phyloP scores from a whole-genome alignment of 2,329 filamentous ascomycete species.

The Hawksworthiomyces lignivorus region DNA sequence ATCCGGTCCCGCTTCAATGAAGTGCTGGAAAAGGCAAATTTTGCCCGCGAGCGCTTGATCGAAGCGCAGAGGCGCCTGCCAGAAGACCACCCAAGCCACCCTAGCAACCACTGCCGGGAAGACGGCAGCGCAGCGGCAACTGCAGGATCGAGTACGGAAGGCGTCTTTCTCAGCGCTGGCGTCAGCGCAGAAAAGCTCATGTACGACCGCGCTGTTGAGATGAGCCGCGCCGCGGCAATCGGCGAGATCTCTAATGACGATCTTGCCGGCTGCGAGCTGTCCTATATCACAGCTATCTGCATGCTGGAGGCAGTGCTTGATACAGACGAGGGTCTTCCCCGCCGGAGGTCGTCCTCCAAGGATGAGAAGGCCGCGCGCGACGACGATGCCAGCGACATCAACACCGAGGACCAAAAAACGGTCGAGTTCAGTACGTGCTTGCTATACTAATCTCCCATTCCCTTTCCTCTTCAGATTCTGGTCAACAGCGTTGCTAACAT shows the following conservation, averaged over 20 bases:
- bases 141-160: constrained; percentile 56
- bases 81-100: constrained; percentile 77
- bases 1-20: constrained; percentile 92
- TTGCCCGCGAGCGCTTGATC: constrained; percentile 80
- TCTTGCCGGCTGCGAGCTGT: constrained; percentile 78
- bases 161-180: constrained; percentile 76
- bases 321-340: constrained; percentile 55
- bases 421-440: constrained; percentile 60
- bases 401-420: constrained; percentile 64
- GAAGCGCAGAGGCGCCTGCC: constrained; percentile 82
- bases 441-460: too few species aligned
- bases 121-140: constrained; percentile 44
- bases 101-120: constrained; percentile 54
- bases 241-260: constrained; percentile 93
- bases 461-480: background rate
- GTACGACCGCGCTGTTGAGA: constrained; percentile 95
- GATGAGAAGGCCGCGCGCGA: constrained; percentile 36
- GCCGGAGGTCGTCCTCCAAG: constrained; percentile 25
- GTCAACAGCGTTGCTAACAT: constrained; percentile 18
- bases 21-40: constrained; percentile 89
- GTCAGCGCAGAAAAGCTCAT: constrained; percentile 94
- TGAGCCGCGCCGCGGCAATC: constrained; percentile 90
- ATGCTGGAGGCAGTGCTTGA: constrained; percentile 95
- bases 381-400: constrained; percentile 39
- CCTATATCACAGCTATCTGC: constrained; percentile 85